Conservation (phyloP, 1,139 yeast species). For the Taphrina deformans region DNA sequence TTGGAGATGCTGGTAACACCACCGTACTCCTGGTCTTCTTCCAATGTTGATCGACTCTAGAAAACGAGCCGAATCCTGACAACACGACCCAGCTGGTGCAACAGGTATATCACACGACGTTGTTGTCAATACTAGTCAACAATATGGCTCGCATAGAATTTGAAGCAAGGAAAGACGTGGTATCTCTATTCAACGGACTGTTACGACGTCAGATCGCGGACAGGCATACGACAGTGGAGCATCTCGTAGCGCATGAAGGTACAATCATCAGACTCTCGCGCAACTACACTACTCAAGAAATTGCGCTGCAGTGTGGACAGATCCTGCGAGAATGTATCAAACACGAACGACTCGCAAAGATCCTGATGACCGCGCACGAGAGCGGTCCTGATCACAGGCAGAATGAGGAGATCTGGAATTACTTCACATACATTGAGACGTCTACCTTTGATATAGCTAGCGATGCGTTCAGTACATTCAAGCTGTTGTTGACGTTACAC, state of each 20-base stretch:
- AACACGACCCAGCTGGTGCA: conserved; percentile 67
- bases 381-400: neutral
- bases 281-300: conserved; percentile 59
- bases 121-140: conserved; percentile 60
- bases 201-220: conserved; percentile 76
- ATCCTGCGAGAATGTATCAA: conserved; percentile 84
- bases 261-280: conserved; percentile 62
- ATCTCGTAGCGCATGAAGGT: conserved; percentile 66
- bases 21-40: no score
- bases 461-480: conserved; percentile 71
- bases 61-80: conserved; percentile 49
- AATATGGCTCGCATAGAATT: conserved; percentile 70
- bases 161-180: conserved; percentile 84
- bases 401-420: conserved; percentile 67
- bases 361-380: conserved; percentile 48
- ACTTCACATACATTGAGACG: conserved; percentile 72
- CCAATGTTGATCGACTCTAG: neutral
- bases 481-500: conserved; percentile 61
- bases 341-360: conserved; percentile 66
- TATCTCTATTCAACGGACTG: conserved; percentile 68
- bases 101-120: conserved; percentile 72
- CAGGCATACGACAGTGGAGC: conserved; percentile 84
- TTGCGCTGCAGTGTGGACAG: conserved; percentile 72
- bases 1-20: conserved; percentile 63
- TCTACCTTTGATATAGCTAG: conserved; percentile 87